Percentiles rank a stretch among this genome's conserved stretches.
phyloP scores from a whole-genome alignment of 768 basidiomycete genomes.

The Naganishia onofrii region DNA sequence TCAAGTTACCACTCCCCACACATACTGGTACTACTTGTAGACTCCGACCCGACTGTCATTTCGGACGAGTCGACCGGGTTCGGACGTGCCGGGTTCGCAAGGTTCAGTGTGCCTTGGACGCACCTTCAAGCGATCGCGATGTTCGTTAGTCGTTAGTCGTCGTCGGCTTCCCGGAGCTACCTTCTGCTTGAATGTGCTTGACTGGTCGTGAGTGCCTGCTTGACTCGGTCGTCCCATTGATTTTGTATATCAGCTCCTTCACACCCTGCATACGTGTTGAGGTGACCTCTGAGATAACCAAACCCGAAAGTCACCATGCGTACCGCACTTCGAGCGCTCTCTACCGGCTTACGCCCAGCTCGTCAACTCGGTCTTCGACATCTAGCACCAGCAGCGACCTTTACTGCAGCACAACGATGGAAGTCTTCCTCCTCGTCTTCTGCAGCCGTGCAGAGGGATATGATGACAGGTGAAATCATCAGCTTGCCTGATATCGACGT shows the following conservation, averaged over 20 bases:
- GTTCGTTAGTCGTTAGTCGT: not conserved
- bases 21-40: no score
- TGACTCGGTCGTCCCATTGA: not conserved
- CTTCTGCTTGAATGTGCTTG: no score
- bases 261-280: not conserved
- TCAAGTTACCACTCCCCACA: no score
- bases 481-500: constrained; percentile 61
- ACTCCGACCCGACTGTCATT: no score
- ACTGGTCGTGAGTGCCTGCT: not conserved
- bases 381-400: not conserved
- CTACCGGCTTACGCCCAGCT: not conserved
- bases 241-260: not conserved
- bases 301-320: not conserved
- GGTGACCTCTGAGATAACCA: not conserved
- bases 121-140: not conserved
- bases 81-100: not conserved
- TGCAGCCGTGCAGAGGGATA: constrained; percentile 44
- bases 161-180: no score
- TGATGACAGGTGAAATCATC: constrained; percentile 60
- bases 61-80: not conserved
- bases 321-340: constrained; percentile 12
- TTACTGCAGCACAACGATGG: constrained; percentile 7
- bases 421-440: constrained; percentile 18
- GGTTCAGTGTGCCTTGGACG: not conserved
- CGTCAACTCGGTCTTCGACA: not conserved